Conservation (phyloP, 345 rosid species). For the Lenwebbia sp. region DNA sequence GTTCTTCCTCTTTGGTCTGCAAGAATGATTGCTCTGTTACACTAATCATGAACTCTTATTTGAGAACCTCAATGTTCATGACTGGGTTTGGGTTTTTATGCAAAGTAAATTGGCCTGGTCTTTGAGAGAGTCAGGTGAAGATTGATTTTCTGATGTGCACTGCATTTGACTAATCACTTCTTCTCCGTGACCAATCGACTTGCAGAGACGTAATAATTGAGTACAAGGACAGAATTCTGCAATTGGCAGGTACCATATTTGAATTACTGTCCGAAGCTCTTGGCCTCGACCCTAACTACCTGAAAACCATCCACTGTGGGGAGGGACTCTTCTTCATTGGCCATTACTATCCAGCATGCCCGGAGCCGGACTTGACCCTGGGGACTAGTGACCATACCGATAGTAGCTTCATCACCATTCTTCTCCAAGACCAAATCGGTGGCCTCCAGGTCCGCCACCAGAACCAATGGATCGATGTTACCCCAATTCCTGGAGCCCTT, state of each 20-base stretch:
- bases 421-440: conserved; percentile 24
- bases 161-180: not conserved
- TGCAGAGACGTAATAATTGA: conserved; percentile 18
- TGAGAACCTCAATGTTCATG: not conserved
- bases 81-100: not conserved
- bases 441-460: conserved; percentile 24
- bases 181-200: not conserved
- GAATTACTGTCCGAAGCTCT: conserved; percentile 30
- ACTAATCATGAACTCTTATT: not conserved
- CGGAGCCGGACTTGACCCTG: conserved; percentile 21
- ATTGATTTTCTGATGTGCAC: not conserved
- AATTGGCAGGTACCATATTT: not conserved
- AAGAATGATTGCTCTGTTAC: not conserved
- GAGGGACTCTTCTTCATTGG: conserved; percentile 5
- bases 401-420: conserved; percentile 11
- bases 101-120: not conserved
- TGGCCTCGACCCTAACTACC: conserved; percentile 5
- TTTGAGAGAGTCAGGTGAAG: not conserved
- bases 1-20: not conserved
- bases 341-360: conserved; percentile 38
- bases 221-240: conserved; percentile 5
- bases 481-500: conserved; percentile 5
- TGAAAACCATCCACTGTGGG: conserved; percentile 10
- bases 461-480: conserved; percentile 18
- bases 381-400: conserved; percentile 23